Base-by-base conservation (phyloP, 2,329 filamentous ascomycete genomes). In the Drechslerella coelobrocha region DNA sequence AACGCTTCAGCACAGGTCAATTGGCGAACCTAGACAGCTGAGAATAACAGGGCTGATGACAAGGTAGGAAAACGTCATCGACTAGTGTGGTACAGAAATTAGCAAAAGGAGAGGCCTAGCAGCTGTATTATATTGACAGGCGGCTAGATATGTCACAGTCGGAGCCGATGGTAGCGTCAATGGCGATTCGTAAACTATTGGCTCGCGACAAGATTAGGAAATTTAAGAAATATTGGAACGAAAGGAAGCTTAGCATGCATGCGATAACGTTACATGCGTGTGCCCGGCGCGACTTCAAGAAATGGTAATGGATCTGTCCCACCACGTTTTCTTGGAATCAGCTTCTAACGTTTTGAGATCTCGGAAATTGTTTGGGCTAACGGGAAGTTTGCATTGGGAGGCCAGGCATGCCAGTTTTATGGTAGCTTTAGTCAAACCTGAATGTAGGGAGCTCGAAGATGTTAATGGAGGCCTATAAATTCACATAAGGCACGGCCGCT, bases 251-350 rank as follows among this genome's bases (percentile, higher is more conserved):
- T 61, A 48, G 41, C 48, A 60, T 55, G 62, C 57, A 69, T 61
- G 31, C 56, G 14, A 55, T 52, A 41, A 47, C 57, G 45, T 61
- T 62, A 62, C 65, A 69, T 69, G 34, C 31, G 19, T 12, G n/a
- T 52, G 17, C 14, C 41, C 5, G 56, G 56, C 56, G 39, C 57
- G 65, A 61, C 51, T 47, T 53, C 56, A 55, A 55, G 14, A 47
- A 50, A 31, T 56, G 43, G 21, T 27, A 19, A 45, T 17, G 26
- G 34, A 29, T 55, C 50, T 61, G 55, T 68, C 48, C 55, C 31
- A 61, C 61, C 55, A 31, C 45, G 54, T 53, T 57, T 39, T 55
- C 41, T 43, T 34, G 23, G 41, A 63, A 51, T 39, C 47, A 51
- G 48, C 43, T 34, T 39, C 34, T 45, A 45, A 24, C 47, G 43